Conservation (phyloP, 805 yeast genomes). For the Martiniozyma abietophila region DNA sequence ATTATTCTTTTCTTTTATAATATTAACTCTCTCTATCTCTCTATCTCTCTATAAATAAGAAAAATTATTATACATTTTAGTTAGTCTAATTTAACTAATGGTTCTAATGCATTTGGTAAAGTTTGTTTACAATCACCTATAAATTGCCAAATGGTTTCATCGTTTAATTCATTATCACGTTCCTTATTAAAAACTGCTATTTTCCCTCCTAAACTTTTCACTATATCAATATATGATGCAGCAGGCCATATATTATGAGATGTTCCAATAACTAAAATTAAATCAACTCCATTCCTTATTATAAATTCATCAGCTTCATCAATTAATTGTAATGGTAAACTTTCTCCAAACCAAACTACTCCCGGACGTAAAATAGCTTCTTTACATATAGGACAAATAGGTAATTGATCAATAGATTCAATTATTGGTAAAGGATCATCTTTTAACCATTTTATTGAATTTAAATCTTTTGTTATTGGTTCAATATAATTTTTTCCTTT, state of each 20-base stretch:
- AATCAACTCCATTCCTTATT: slow-evolving; percentile 46
- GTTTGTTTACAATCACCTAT: slow-evolving; percentile 70
- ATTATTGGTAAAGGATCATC: slow-evolving; percentile 28
- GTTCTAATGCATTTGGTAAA: slow-evolving; percentile 59
- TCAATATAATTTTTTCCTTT: slow-evolving; percentile 36
- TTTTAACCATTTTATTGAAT: slow-evolving; percentile 8
- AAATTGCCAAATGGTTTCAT: slow-evolving; percentile 52
- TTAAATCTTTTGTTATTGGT: slow-evolving; percentile 43
- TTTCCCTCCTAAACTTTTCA: slow-evolving; percentile 62
- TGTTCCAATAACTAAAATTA: slow-evolving; percentile 78
- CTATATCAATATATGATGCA: slow-evolving; percentile 79
- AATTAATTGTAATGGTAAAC: slow-evolving; percentile 55
- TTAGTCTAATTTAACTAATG: too few species aligned
- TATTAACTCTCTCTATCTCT: too few species aligned
- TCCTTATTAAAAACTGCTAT: slow-evolving; percentile 80
- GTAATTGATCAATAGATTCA: slow-evolving; percentile 40
- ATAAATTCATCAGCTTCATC: slow-evolving; percentile 66
- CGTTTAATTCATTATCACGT: slow-evolving; percentile 37
- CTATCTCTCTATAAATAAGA: too few species aligned
- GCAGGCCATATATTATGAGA: slow-evolving; percentile 88
- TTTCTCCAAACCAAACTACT: slow-evolving; percentile 94
- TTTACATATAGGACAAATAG: slow-evolving; percentile 69
- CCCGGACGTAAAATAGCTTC: slow-evolving; percentile 71
- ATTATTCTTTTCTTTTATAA: slow-evolving; percentile 3
- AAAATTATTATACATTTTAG: too few species aligned